Evolutionary conservation across 2,329 filamentous ascomycete species (phyloP).

Genomic region (Spiromastix sp.): DNA sequence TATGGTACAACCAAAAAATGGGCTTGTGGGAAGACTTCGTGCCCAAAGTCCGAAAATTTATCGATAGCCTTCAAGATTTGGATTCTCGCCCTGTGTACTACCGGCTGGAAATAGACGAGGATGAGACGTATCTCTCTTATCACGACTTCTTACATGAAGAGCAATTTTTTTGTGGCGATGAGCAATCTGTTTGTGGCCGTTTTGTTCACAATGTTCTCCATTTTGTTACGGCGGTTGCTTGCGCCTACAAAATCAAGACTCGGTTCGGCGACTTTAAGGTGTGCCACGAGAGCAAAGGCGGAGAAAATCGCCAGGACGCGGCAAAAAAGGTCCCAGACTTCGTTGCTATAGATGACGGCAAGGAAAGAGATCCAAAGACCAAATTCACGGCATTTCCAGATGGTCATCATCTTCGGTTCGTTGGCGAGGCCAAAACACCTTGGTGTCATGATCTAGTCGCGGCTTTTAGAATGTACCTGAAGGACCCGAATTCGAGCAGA

Average conservation of each 20-base stretch:
- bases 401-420: too few relatives aligned
- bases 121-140: too few relatives aligned
- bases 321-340: constrained; percentile 3
- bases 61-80: too few relatives aligned
- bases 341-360: background rate
- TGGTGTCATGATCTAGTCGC: background rate
- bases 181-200: background rate
- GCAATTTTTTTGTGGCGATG: constrained; percentile 1
- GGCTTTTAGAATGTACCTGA: background rate
- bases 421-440: too few relatives aligned
- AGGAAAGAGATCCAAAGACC: too few relatives aligned
- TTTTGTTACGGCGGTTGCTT: background rate
- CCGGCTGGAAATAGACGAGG: too few relatives aligned
- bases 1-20: too few relatives aligned
- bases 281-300: background rate
- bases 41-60: too few relatives aligned
- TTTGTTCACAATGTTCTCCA: constrained; percentile 1
- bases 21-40: too few relatives aligned
- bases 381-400: too few relatives aligned
- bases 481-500: background rate
- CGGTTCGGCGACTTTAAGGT: constrained; percentile 2
- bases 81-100: too few relatives aligned
- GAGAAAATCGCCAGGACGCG: background rate
- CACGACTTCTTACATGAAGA: background rate
- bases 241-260: background rate